These are phyloP conservation scores for Fraxinus angustifolia DNA, from an alignment of 305 asterid genomes.

Conservation along the genomic window DNA sequence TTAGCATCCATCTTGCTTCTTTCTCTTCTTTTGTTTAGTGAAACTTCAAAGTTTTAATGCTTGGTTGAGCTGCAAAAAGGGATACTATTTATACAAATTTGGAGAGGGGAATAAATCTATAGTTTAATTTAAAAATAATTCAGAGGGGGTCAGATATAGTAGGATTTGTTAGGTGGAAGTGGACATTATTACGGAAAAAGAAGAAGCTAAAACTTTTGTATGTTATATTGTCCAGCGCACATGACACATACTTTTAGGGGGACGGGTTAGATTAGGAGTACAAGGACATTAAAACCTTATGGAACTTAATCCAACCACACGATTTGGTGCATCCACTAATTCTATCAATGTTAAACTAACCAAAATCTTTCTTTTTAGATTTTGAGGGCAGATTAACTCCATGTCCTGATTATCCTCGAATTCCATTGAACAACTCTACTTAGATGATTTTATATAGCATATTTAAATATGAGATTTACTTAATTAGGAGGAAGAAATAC, in stretches of 20 bases:
- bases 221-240: not conserved
- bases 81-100: slow-evolving; percentile 28
- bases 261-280: not conserved
- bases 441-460: not conserved
- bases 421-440: not conserved
- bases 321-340: slow-evolving; percentile 44
- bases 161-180: not conserved
- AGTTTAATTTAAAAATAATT: not conserved
- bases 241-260: not conserved
- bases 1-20: slow-evolving; percentile 23
- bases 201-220: not conserved
- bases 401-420: not conserved
- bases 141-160: not conserved
- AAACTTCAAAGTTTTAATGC: slow-evolving; percentile 7
- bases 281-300: slow-evolving; percentile 13
- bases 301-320: slow-evolving; percentile 24
- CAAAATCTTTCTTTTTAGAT: not conserved
- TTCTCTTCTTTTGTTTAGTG: not conserved
- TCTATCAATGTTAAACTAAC: slow-evolving; percentile 1
- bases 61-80: not conserved
- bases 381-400: not conserved
- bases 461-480: not conserved
- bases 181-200: not conserved
- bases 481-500: not conserved
- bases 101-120: not conserved